Evolutionary conservation across 1,284 basidiomycete species (phyloP).

Genomic region (Testicularia cyperi): DNA sequence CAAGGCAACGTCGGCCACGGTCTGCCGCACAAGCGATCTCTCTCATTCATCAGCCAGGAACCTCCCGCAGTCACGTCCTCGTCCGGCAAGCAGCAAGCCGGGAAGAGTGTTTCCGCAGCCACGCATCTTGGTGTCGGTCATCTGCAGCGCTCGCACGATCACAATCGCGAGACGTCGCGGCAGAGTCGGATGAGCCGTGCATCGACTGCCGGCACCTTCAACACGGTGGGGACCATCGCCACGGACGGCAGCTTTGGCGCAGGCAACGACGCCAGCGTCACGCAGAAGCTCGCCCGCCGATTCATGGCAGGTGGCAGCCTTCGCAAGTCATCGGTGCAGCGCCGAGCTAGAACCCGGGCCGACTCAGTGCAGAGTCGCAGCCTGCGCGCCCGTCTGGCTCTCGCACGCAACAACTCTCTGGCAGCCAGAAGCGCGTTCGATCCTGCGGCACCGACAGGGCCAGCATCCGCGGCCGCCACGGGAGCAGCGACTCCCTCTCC

Average conservation of each 20-base stretch:
- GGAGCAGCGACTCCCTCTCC: conserved; percentile 14
- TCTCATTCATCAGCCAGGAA: conserved; percentile 30
- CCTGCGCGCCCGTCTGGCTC: neutral
- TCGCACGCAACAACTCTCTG: conserved; percentile 1
- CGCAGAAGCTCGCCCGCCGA: conserved; percentile 13
- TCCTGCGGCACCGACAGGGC: too few species aligned
- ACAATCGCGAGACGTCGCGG: conserved; percentile 34
- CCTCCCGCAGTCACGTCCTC: too few species aligned
- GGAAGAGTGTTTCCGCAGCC: too few species aligned
- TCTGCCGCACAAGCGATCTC: conserved; percentile 17
- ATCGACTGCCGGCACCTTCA: conserved; percentile 40
- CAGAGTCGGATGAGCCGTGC: conserved; percentile 43
- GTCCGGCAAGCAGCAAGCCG: too few species aligned
- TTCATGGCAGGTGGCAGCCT: conserved; percentile 23
- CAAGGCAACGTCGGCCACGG: conserved; percentile 14
- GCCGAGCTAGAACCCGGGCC: conserved; percentile 4
- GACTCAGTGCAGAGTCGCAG: conserved; percentile 6
- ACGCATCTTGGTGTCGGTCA: conserved; percentile 1
- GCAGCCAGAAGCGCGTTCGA: neutral
- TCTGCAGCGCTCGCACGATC: conserved; percentile 12
- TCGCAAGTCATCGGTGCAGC: too few species aligned
- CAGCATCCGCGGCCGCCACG: too few species aligned
- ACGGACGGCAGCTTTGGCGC: conserved; percentile 48
- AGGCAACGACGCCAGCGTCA: conserved; percentile 14
- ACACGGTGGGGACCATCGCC: conserved; percentile 40